These are phyloP conservation scores for thale cress (Arabidopsis thaliana) DNA, from an alignment of 345 rosid genomes.

Conservation along the genomic window TAIR10.1 NC_003070.9:28159001-28159500, in stretches of 20 bases:
- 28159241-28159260: conserved; percentile 7
- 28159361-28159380: not conserved
- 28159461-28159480: too few species aligned
- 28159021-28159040: conserved; percentile 50
- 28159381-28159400: not conserved
- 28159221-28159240: conserved; percentile 2
- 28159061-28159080: conserved; percentile 44
- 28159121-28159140: conserved; percentile 49
- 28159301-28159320: conserved; percentile 8
- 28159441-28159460: too few species aligned
- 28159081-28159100: conserved; percentile 43
- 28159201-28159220: conserved; percentile 38
- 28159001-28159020: conserved; percentile 60
- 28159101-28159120: conserved; percentile 48
- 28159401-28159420: not conserved
- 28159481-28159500: too few species aligned
- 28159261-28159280: conserved; percentile 18
- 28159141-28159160: conserved; percentile 81
- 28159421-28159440: not conserved
- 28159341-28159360: not conserved
- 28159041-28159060: conserved; percentile 62
- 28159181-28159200: conserved; percentile 68
- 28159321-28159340: conserved; percentile 17
- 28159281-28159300: conserved; percentile 25
- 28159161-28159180: conserved; percentile 74